Conservation (phyloP, 768 basidiomycete genomes). For the Phallus indusiatus region DNA sequence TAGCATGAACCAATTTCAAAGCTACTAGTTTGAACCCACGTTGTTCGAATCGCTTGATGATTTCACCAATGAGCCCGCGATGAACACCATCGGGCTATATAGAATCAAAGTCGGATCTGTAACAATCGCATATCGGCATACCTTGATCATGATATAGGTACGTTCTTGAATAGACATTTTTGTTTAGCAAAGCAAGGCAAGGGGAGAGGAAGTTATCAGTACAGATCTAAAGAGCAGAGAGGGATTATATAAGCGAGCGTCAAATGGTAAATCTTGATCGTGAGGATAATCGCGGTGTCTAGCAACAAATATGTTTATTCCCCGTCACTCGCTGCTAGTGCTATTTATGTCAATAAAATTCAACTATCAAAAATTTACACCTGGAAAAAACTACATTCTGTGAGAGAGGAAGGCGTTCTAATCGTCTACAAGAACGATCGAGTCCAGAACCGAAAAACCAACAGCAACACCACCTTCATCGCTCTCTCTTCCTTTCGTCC, state of each 20-base stretch:
- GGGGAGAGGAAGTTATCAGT: too few species aligned
- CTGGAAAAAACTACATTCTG: too few species aligned
- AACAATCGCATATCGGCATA: slow-evolving; percentile 17
- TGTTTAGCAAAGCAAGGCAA: slow-evolving; percentile 12
- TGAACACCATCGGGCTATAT: slow-evolving; percentile 96
- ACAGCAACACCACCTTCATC: slow-evolving; percentile 89
- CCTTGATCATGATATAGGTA: slow-evolving; percentile 99
- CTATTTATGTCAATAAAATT: too few species aligned
- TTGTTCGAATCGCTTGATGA: slow-evolving; percentile 93
- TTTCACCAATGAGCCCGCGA: slow-evolving; percentile 89
- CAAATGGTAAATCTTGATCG: too few species aligned
- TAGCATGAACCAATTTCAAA: slow-evolving; percentile 79
- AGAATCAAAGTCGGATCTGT: slow-evolving; percentile 3
- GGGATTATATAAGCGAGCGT: too few species aligned
- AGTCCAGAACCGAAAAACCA: slow-evolving; percentile 72
- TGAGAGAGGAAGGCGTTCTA: too few species aligned
- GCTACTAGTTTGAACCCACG: slow-evolving; percentile 97
- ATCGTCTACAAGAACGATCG: slow-evolving; percentile 44
- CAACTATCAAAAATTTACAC: too few species aligned
- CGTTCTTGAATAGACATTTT: slow-evolving; percentile 70
- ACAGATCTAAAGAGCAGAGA: too few species aligned
- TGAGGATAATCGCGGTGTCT: too few species aligned
- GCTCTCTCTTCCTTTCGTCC: slow-evolving; percentile 85
- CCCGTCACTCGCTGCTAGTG: too few species aligned
- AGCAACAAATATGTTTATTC: too few species aligned